Percentiles rank a stretch among this genome's conserved stretches.
These are phyloP conservation scores for Lipomyces yamadae DNA, from an alignment of 805 yeast species.

Conservation along the genomic window DNA sequence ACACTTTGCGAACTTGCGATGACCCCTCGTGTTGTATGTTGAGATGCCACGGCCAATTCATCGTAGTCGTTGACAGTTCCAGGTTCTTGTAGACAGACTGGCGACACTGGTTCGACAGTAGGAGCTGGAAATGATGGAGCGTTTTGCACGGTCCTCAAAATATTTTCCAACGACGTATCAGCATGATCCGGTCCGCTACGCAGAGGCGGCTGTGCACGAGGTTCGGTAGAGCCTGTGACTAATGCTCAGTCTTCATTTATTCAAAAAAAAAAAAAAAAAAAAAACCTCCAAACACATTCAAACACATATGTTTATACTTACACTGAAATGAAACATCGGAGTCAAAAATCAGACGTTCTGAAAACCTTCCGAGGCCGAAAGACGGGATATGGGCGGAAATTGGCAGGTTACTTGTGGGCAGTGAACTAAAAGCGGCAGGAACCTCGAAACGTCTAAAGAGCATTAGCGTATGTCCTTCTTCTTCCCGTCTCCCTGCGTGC, in stretches of 20 bases:
- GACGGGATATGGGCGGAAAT: background rate
- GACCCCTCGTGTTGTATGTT: background rate
- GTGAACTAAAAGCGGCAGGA: conserved; percentile 18
- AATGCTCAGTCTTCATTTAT: no score
- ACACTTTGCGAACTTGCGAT: background rate
- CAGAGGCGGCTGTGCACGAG: conserved; percentile 11
- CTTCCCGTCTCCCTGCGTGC: background rate
- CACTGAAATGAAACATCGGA: conserved; percentile 28
- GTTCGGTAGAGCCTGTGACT: conserved; percentile 10
- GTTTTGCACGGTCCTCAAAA: conserved; percentile 15
- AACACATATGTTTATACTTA: background rate
- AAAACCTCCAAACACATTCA: background rate
- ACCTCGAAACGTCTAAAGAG: conserved; percentile 2
- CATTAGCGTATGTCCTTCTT: background rate
- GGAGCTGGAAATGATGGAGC: conserved; percentile 7
- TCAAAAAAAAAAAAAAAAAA: background rate
- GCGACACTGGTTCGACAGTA: background rate
- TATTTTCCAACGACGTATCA: conserved; percentile 11
- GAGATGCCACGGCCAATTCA: background rate
- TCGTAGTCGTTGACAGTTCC: background rate
- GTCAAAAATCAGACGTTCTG: conserved; percentile 18
- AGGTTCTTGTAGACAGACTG: background rate
- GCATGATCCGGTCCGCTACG: background rate
- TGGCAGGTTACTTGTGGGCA: conserved; percentile 15
- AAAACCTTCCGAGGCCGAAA: conserved; percentile 20